Base-by-base conservation (phyloP, 345 rosid genomes). In the Ricinus communis region DNA sequence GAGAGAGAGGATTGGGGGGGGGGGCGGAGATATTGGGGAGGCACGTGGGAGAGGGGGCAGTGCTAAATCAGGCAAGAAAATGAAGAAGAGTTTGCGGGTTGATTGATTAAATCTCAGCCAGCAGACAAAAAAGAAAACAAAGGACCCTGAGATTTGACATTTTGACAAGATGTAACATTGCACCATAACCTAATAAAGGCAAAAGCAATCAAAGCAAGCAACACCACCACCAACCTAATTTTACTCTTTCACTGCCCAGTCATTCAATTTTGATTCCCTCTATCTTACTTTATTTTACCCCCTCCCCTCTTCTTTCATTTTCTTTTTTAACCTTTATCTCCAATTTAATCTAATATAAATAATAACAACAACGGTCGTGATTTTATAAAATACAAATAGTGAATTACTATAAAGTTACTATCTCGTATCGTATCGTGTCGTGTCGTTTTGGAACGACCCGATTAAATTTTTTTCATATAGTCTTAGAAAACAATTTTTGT, bases 111-210 rank as follows among this genome's bases (percentile, higher is more conserved):
- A 70, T 70, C 46, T 31, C 24, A 71, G 43, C 12, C 24, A 71
- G 60, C 22, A 51, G 68, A 60, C 74, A 70, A 71, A 62, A 70
- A 7, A 50, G 51, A 62, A 72, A 63, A 28, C 70, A 63, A 62
- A 62, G 69, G 63, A 52, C 47, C 47, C 47, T 57, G 73, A 46
- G 75, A 72, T 72, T 72, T 53, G 75, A 72, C 75, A 31, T 50
- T 10, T 64, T 64, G 75, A 72, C 52, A 72, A 72, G 75, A 72
- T 64, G 56, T 64, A 43, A 72, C 70, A 64, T 63, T 62, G 69
- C 70, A 59, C 24, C 40, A 30, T 54, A 15, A 22, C 58, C 67
- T 50, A 33, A n/a, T 33, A 24, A 40, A 38, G 36, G 58, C 36
- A 62, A 50, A 62, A 49, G 9, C 74, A 30, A 30, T 31, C 9